phyloP scores from a whole-genome alignment of 2,329 filamentous ascomycete genomes.

The Orbilia javanica region DNA sequence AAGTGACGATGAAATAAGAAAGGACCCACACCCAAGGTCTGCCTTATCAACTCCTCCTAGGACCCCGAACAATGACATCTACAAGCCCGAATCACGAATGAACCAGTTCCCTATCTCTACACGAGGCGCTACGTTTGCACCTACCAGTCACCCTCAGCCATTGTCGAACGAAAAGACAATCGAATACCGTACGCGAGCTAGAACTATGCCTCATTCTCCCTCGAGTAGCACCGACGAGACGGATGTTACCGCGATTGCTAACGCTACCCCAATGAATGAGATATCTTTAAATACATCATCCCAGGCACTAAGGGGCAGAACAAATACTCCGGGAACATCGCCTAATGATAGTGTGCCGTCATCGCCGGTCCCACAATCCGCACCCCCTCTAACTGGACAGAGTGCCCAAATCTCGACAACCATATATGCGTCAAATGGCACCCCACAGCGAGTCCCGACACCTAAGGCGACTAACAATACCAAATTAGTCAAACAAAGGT shows the following conservation, averaged over 20 bases:
- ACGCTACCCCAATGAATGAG: conserved; percentile 13
- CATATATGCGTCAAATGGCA: conserved; percentile 39
- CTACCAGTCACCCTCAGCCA: conserved; percentile 22
- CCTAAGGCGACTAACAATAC: conserved; percentile 29
- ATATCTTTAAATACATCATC: conserved; percentile 34
- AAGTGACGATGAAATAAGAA: conserved; percentile 27
- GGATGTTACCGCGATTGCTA: conserved; percentile 3
- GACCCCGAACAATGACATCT: conserved; percentile 38
- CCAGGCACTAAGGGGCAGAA: conserved; percentile 31
- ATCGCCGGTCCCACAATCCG: conserved; percentile 17
- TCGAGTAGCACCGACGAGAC: conserved; percentile 39
- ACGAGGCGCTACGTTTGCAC: conserved; percentile 23
- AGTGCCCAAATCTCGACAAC: conserved; percentile 41
- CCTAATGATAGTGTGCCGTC: conserved; percentile 30
- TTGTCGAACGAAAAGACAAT: conserved; percentile 40
- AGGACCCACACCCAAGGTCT: conserved; percentile 25
- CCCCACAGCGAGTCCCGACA: neutral
- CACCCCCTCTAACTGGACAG: neutral
- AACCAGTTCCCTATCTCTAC: conserved; percentile 31
- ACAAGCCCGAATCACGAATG: conserved; percentile 22
- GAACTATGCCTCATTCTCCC: conserved; percentile 44
- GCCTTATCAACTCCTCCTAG: conserved; percentile 50
- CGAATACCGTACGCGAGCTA: conserved; percentile 48
- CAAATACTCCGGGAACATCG: conserved; percentile 23
- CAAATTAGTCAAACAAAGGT: conserved; percentile 43